Conservation (phyloP, 2,329 filamentous ascomycete species). For the Colletotrichum magnum region DNA sequence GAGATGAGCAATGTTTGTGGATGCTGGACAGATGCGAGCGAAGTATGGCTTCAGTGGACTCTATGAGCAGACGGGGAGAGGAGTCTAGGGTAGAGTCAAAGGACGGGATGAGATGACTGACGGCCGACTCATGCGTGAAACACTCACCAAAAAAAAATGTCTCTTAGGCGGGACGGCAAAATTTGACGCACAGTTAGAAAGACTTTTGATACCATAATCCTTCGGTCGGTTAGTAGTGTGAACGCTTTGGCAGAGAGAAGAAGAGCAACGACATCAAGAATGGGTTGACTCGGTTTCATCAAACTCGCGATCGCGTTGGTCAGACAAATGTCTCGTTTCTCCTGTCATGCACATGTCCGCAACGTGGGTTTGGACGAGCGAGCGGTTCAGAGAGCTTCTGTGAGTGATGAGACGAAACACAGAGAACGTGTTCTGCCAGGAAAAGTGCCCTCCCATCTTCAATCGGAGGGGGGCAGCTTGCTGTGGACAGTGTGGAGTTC, state of each 20-base stretch:
- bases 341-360: conserved; percentile 27
- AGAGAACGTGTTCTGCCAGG: conserved; percentile 5
- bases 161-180: conserved; percentile 2
- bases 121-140: conserved; percentile 37
- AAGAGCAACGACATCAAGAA: neutral
- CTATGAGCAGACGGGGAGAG: neutral
- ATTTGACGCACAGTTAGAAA: conserved; percentile 14
- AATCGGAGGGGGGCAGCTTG: neutral
- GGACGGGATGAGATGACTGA: conserved; percentile 30
- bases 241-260: neutral
- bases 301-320: conserved; percentile 26
- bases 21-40: neutral
- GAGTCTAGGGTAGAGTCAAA: neutral
- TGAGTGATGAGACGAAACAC: conserved; percentile 39
- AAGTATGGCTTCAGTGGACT: neutral
- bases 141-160: conserved; percentile 9
- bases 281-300: conserved; percentile 27
- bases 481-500: conserved; percentile 20
- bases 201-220: conserved; percentile 35
- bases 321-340: conserved; percentile 35
- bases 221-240: conserved; percentile 11
- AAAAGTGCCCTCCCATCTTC: neutral
- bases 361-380: conserved; percentile 34
- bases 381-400: conserved; percentile 31
- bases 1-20: conserved; percentile 1